These are phyloP conservation scores for Claviceps humidiphila DNA, from an alignment of 2,329 filamentous ascomycete species.

Conservation along the genomic window DNA sequence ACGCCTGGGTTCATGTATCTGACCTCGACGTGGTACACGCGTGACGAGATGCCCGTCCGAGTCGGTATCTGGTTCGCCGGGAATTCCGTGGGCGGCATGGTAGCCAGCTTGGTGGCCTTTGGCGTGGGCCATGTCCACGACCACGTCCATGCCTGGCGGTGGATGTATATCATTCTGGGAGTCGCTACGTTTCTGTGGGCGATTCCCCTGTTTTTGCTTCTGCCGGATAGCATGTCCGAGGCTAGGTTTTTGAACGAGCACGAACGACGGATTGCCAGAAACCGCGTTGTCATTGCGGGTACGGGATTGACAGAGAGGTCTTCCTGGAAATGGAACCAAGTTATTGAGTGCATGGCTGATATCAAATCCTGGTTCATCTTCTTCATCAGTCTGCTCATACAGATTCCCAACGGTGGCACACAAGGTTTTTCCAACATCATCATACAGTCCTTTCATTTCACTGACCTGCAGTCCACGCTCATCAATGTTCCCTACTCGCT, in stretches of 20 bases:
- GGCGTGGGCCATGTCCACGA: slow-evolving; percentile 40
- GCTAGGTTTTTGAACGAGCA: slow-evolving; percentile 43
- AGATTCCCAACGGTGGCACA: slow-evolving; percentile 50
- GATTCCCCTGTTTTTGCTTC: slow-evolving; percentile 30
- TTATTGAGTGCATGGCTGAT: slow-evolving; percentile 39
- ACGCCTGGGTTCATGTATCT: slow-evolving; percentile 40
- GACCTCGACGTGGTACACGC: slow-evolving; percentile 38
- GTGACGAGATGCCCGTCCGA: slow-evolving; percentile 31
- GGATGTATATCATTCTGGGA: slow-evolving; percentile 46
- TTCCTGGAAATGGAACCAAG: slow-evolving; percentile 36
- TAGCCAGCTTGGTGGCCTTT: slow-evolving; percentile 38
- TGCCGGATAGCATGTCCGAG: slow-evolving; percentile 39
- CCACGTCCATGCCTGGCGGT: slow-evolving; percentile 36
- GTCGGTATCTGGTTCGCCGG: slow-evolving; percentile 44
- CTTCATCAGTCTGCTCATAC: slow-evolving; percentile 35
- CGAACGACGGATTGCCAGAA: slow-evolving; percentile 34
- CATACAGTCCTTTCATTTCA: slow-evolving; percentile 42
- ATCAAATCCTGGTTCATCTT: slow-evolving; percentile 49
- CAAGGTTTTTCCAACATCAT: slow-evolving; percentile 46
- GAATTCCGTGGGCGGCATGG: slow-evolving; percentile 33
- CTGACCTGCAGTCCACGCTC: slow-evolving; percentile 38
- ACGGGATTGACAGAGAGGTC: slow-evolving; percentile 37
- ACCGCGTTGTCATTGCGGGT: slow-evolving; percentile 34
- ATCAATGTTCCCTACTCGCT: slow-evolving; percentile 47
- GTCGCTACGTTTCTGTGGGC: slow-evolving; percentile 36